Base-by-base conservation (phyloP, 805 yeast genomes). In the Zygotorulaspora danielsina region DNA sequence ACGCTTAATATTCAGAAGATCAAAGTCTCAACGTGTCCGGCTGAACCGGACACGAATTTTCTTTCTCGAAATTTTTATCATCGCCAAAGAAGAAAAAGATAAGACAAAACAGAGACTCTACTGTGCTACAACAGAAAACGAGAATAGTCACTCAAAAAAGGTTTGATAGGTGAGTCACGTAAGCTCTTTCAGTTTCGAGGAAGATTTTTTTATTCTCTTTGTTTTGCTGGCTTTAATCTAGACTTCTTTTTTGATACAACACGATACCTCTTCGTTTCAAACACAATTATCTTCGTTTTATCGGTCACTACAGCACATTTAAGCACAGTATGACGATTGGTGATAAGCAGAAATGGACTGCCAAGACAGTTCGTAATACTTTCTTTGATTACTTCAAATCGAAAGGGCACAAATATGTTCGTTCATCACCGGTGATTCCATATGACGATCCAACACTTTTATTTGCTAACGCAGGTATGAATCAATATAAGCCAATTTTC, bases 401-500 rank as follows among this genome's bases (percentile, higher is more conserved):
- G 32, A 65, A 71, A 34, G 72, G 71, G 6, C 99, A 93, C 64
- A 81, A 79, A 2, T 88, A 76, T 63, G 89, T 93, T 33, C 87
- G 96, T 16, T 84, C 95, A 0, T 88, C 97, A 2, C 85, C 96
- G 0, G 97, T 90, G 19, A 81, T 93, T 45, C 99, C 99, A 38
- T 95, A 83, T 63, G 97, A 93, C 69, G 99, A 93, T 63, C 98
- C 99, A 37, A 90, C 97, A 18, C 74, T 93, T 46, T 71, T 93
- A 47, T 93, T 93, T 61, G 95, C 98, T 60, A 93, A 93, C 63
- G 99, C 99, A 44, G 98, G 97, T 67, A 93, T 93, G 99, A 93
- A 93, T 70, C 99, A 93, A 71, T 93, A 89, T 68, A 93, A 93
- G 67, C 96, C 98, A 10, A 93, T 93, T 53, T 93, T 93, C 64